A percentile compares a stretch with the other conserved stretches of the same genome.
phyloP scores from a whole-genome alignment of 495 filamentous ascomycete species.

The Neurospora sp. region DNA sequence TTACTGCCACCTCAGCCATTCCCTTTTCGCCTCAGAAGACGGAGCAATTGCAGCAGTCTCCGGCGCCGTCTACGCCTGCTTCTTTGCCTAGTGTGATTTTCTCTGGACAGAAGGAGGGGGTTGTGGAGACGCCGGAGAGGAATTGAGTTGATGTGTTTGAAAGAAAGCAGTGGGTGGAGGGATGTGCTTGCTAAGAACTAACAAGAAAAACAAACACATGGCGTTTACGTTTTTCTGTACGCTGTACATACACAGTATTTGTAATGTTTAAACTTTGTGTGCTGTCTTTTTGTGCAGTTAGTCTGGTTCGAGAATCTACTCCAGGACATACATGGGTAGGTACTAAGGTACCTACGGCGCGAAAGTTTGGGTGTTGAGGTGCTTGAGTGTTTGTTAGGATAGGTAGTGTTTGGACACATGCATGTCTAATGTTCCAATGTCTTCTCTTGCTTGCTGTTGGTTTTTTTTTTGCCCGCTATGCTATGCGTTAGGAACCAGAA shows the following conservation, averaged over 20 bases:
- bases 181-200: neutral
- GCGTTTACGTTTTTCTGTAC: neutral
- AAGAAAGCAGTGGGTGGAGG: neutral
- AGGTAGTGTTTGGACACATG: neutral
- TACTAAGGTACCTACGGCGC: neutral
- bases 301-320: neutral
- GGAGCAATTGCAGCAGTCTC: neutral
- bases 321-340: neutral
- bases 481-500: neutral
- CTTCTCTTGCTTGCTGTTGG: neutral
- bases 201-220: neutral
- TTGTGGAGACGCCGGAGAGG: neutral
- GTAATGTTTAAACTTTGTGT: neutral
- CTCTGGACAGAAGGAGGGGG: neutral
- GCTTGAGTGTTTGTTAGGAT: neutral
- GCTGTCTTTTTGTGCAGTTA: neutral
- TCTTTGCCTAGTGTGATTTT: neutral
- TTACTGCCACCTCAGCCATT: slow-evolving; percentile 19
- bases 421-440: neutral
- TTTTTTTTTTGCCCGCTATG: neutral
- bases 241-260: neutral
- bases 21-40: slow-evolving; percentile 14
- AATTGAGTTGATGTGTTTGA: neutral
- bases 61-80: neutral
- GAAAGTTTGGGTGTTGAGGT: neutral